A percentile compares a stretch with the other conserved stretches of the same genome.
Conservation (phyloP, 1,284 basidiomycete genomes). For the Ceratobasidium sp. region DNA sequence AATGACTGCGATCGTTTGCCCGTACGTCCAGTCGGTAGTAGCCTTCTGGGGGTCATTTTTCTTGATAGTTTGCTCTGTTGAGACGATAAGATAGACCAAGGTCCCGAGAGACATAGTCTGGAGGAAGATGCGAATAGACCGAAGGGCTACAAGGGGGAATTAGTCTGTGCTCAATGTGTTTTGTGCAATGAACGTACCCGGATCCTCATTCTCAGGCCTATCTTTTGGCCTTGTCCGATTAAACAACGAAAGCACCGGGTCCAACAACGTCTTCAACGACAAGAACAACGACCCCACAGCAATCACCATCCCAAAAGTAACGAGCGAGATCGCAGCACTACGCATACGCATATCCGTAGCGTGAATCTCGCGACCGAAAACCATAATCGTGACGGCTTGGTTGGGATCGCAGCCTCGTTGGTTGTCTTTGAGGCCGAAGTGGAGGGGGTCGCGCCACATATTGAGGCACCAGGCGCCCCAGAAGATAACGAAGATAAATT, state of each 20-base stretch:
- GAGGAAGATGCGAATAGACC: background rate
- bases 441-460: conserved; percentile 21
- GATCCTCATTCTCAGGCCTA: background rate
- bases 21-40: conserved; percentile 22
- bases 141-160: background rate
- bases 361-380: conserved; percentile 22
- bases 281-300: conserved; percentile 12
- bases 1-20: conserved; percentile 37
- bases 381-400: background rate
- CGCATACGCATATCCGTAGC: conserved; percentile 27
- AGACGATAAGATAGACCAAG: conserved; percentile 19
- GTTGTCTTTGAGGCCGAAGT: conserved; percentile 7
- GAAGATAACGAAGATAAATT: conserved; percentile 13
- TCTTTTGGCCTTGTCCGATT: background rate
- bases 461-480: conserved; percentile 33
- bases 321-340: conserved; percentile 7
- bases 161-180: background rate
- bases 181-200: background rate
- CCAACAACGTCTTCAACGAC: background rate
- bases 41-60: background rate
- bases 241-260: background rate
- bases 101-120: conserved; percentile 21
- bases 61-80: conserved; percentile 21
- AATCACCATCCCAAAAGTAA: conserved; percentile 16
- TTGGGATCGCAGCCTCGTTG: background rate